These are phyloP conservation scores for Termitomyces sp. DNA, from an alignment of 768 basidiomycete species.

Conservation along the genomic window DNA sequence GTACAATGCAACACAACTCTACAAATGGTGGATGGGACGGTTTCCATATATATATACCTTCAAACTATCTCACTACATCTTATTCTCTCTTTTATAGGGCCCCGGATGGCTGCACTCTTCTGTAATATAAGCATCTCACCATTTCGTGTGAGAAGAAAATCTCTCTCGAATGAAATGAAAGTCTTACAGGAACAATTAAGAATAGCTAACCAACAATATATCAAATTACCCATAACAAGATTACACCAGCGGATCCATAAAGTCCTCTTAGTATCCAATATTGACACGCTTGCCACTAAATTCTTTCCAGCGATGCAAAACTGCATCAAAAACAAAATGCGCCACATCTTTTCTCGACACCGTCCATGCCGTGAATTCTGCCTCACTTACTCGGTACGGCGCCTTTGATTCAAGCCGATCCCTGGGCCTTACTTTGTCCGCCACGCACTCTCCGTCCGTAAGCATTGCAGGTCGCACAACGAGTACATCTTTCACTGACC, in stretches of 20 bases:
- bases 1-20: neutral
- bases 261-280: constrained; percentile 20
- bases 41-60: neutral
- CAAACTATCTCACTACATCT: neutral
- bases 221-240: no score
- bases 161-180: neutral
- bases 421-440: constrained; percentile 28
- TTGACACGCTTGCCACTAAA: constrained; percentile 47
- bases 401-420: neutral
- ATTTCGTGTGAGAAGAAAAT: neutral
- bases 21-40: neutral
- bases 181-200: neutral
- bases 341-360: constrained; percentile 62
- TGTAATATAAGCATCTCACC: neutral
- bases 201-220: no score
- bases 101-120: neutral
- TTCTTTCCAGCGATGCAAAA: constrained; percentile 46
- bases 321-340: constrained; percentile 55
- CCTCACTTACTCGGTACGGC: constrained; percentile 41
- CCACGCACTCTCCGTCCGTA: constrained; percentile 51
- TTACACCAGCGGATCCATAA: neutral
- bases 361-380: constrained; percentile 44
- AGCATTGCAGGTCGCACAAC: constrained; percentile 57
- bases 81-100: neutral
- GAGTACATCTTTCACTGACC: constrained; percentile 41